Conservation (phyloP, 2,329 filamentous ascomycete species). For the Penicillium sp. region DNA sequence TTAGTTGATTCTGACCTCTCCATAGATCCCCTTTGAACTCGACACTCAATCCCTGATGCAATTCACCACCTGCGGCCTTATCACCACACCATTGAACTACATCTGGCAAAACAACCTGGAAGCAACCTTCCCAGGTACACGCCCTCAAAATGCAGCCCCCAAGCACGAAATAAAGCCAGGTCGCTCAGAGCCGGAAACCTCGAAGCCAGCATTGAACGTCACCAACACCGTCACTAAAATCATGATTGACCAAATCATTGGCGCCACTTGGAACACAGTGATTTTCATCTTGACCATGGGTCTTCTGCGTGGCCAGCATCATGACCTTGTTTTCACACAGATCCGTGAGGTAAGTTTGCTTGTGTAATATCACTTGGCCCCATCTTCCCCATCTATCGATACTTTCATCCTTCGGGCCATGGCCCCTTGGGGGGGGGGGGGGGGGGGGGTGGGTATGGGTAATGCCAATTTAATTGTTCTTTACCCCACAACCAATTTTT, state of each 20-base stretch:
- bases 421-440: too few species aligned
- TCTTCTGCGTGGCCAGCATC: constrained; percentile 50
- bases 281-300: constrained; percentile 63
- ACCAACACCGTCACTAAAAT: constrained; percentile 59
- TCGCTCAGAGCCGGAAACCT: constrained; percentile 8
- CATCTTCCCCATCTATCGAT: not conserved
- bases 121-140: constrained; percentile 56
- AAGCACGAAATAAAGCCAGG: constrained; percentile 21
- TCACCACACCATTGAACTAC: constrained; percentile 64
- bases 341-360: constrained; percentile 40
- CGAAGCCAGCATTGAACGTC: constrained; percentile 35
- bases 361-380: not conserved
- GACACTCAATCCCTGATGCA: constrained; percentile 58
- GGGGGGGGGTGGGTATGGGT: too few species aligned
- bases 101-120: constrained; percentile 65
- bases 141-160: constrained; percentile 12
- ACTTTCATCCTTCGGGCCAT: not conserved
- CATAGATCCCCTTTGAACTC: constrained; percentile 52
- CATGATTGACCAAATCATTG: constrained; percentile 63
- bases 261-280: constrained; percentile 62
- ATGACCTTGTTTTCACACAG: constrained; percentile 40
- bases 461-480: too few species aligned
- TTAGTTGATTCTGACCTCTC: not conserved
- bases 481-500: too few species aligned
- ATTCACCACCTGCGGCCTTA: constrained; percentile 60